A percentile compares a stretch with the other conserved stretches of the same genome.
phyloP scores from a whole-genome alignment of 2,329 filamentous ascomycete species.

The Elsinoe batatas region DNA sequence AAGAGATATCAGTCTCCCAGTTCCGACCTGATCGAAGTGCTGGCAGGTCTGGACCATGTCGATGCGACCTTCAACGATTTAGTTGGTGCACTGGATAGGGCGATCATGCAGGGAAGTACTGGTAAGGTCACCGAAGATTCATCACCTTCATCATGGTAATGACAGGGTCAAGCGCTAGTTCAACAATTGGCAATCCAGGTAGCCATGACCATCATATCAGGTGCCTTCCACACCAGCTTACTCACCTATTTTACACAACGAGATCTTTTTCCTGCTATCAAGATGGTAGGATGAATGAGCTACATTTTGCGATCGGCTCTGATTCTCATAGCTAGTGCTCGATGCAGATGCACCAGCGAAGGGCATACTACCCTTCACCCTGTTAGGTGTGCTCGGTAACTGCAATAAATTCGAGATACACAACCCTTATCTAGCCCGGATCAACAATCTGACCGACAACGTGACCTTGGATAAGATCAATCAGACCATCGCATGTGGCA shows the following conservation, averaged over 20 bases:
- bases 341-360: constrained; percentile 57
- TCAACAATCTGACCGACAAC: constrained; percentile 95
- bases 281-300: constrained; percentile 57
- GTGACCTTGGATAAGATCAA: constrained; percentile 74
- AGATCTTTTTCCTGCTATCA: constrained; percentile 86
- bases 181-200: constrained; percentile 72
- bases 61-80: constrained; percentile 84
- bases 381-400: constrained; percentile 82
- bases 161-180: constrained; percentile 50
- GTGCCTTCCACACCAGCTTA: constrained; percentile 91
- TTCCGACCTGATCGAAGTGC: constrained; percentile 82
- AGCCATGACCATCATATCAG: constrained; percentile 73
- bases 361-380: constrained; percentile 61
- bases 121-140: constrained; percentile 41
- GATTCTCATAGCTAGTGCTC: constrained; percentile 57
- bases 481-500: constrained; percentile 62
- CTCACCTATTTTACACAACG: constrained; percentile 91
- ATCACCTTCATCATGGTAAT: constrained; percentile 14
- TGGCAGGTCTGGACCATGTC: constrained; percentile 81
- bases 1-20: constrained; percentile 94
- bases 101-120: constrained; percentile 65
- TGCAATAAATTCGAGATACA: constrained; percentile 99
- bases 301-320: constrained; percentile 3
- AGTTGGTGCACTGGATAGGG: constrained; percentile 68
- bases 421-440: constrained; percentile 83